Base-by-base conservation (phyloP, 1,139 yeast genomes). In the Ogataea hybrid region DNA sequence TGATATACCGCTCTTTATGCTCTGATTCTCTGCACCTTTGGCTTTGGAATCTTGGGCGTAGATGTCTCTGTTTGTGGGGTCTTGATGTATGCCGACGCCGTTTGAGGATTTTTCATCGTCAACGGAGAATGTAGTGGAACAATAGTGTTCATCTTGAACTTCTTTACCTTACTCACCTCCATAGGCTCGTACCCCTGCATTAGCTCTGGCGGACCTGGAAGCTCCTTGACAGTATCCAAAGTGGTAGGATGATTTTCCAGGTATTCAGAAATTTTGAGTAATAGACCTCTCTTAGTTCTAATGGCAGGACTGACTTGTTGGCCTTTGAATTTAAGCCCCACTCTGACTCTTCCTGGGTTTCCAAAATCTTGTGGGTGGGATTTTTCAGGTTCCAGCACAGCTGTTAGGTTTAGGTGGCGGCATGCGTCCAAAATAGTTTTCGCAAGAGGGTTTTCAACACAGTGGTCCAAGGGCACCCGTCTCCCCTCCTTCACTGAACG, bases 331-430 rank as follows among this genome's bases (percentile, higher is more conserved):
- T 79, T 81, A 30, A 85, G 54, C 37, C 79, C 67, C 16, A 89
- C 85, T 53, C 96, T 76, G 28, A 92, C 92, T 55, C 97, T 75
- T 11, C 98, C 98, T 2, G 97, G 95, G 60, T 92, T 92, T 48
- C 97, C 96, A 75, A 85, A 92, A 66, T 92, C 98, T 62, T 89
- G 96, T 9, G 98, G 98, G 64, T 92, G 98, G 3, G 84, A 67
- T 65, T 89, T 92, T 49, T 84, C 88, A 49, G 92, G 80, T 64
- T 85, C 92, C 49, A 80, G 71, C 42, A 82, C 69, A 22, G 84
- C 71, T 0, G 75, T 84, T 42, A 81, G 60, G 52, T 76, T 58
- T 51, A 69, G 68, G 56, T 51, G 64, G 47, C 67, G 66, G 52
- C 75, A 76, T 25, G 77, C 86, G 63, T 87, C 95, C 25, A 85